Percentiles rank a stretch among this genome's conserved stretches.
Evolutionary conservation across 805 yeast species (phyloP).

Genomic region (Wickerhamomyces tratensis): DNA sequence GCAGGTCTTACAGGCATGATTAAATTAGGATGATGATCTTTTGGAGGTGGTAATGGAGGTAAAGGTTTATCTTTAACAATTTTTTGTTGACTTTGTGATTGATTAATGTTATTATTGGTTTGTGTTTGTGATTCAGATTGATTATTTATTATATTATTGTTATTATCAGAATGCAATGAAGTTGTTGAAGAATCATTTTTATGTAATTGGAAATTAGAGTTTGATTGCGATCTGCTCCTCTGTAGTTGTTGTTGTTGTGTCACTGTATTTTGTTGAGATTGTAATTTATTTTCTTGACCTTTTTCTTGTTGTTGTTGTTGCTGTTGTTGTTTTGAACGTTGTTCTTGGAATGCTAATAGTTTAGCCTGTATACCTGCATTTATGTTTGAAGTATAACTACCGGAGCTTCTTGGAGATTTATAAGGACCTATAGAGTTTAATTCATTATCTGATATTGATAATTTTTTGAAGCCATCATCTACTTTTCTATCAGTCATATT

Average conservation of each 20-base stretch:
- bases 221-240: no score
- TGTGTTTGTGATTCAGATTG: no score
- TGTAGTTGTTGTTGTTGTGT: conserved; percentile 10
- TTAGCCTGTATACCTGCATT: conserved; percentile 82
- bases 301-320: conserved; percentile 3
- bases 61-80: conserved; percentile 24
- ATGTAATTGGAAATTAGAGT: background rate
- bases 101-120: conserved; percentile 2
- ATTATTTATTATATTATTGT: background rate
- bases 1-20: conserved; percentile 20
- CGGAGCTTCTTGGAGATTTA: conserved; percentile 16
- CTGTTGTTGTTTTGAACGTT: conserved; percentile 28
- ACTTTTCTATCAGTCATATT: background rate
- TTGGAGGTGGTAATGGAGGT: conserved; percentile 30
- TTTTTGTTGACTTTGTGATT: background rate
- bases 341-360: conserved; percentile 78
- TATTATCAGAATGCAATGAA: background rate
- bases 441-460: background rate
- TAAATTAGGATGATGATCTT: background rate
- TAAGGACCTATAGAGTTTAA: background rate
- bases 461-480: background rate
- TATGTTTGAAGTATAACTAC: conserved; percentile 27
- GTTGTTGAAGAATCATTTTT: background rate
- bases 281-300: no score
- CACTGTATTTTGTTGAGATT: background rate